A percentile compares a stretch with the other conserved stretches of the same genome.
Evolutionary conservation across 768 basidiomycete genomes (phyloP).

Genomic region (Candolleomyces efflorescens): DNA sequence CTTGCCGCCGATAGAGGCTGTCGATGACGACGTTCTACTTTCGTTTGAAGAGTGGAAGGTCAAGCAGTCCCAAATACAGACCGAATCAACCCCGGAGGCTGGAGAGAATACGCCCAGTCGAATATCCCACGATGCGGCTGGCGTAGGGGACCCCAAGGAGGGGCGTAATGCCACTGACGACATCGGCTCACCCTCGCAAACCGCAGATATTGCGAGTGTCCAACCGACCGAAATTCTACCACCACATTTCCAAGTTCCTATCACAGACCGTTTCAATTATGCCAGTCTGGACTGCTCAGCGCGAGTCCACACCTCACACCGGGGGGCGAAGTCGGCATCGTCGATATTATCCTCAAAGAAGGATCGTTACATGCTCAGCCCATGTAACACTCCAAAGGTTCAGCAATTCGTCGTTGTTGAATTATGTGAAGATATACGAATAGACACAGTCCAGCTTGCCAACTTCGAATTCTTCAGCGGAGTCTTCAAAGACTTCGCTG

Average conservation of each 20-base stretch:
- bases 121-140: constrained; percentile 6
- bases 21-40: constrained; percentile 62
- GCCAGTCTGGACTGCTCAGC: constrained; percentile 92
- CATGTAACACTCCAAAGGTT: constrained; percentile 62
- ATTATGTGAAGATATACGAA: constrained; percentile 94
- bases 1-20: constrained; percentile 38
- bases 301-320: constrained; percentile 81
- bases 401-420: constrained; percentile 87
- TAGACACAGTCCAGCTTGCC: constrained; percentile 93
- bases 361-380: constrained; percentile 96
- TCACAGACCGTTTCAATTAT: constrained; percentile 91
- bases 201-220: constrained; percentile 17
- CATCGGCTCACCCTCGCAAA: constrained; percentile 6
- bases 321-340: constrained; percentile 74
- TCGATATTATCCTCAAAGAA: constrained; percentile 85
- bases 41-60: constrained; percentile 91
- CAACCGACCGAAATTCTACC: constrained; percentile 32
- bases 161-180: constrained; percentile 6
- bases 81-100: constrained; percentile 23
- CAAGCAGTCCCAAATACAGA: constrained; percentile 46
- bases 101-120: constrained; percentile 18
- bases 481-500: constrained; percentile 87
- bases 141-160: constrained; percentile 10
- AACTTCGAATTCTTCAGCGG: constrained; percentile 99
- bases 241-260: constrained; percentile 67